These are phyloP conservation scores for Phytopythium litorale DNA, from an alignment of 352 stramenopile species.

Conservation along the genomic window DNA sequence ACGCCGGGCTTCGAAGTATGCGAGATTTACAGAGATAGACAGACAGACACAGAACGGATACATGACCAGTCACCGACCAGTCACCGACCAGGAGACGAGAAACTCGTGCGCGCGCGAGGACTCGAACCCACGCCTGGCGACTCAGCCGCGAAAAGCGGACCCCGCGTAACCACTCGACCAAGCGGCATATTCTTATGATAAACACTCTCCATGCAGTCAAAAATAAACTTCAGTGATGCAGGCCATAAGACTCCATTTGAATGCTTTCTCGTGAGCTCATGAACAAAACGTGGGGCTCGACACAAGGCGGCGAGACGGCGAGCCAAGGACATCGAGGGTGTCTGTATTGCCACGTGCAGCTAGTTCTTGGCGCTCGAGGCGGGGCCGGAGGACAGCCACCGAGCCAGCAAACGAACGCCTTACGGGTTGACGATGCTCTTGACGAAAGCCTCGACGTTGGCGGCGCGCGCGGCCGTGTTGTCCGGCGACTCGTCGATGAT, in stretches of 20 bases:
- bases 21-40: conserved; percentile 14
- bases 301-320: too few relatives aligned
- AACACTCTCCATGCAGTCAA: background rate
- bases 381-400: too few relatives aligned
- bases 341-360: too few relatives aligned
- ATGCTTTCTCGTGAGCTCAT: too few relatives aligned
- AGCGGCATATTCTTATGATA: conserved; percentile 7
- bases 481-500: conserved; percentile 68
- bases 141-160: background rate
- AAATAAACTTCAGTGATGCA: background rate
- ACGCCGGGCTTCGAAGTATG: conserved; percentile 89
- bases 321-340: too few relatives aligned
- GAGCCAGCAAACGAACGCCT: background rate
- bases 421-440: conserved; percentile 67
- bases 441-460: conserved; percentile 70
- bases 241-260: background rate
- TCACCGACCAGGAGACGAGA: background rate
- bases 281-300: too few relatives aligned
- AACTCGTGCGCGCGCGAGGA: conserved; percentile 20
- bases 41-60: conserved; percentile 5
- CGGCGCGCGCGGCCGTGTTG: conserved; percentile 55
- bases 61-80: background rate
- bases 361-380: too few relatives aligned
- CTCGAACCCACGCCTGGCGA: conserved; percentile 53
- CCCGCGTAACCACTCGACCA: conserved; percentile 16